Conservation (phyloP, 208 protist genomes). For the Trypanosoma scelopori region DNA sequence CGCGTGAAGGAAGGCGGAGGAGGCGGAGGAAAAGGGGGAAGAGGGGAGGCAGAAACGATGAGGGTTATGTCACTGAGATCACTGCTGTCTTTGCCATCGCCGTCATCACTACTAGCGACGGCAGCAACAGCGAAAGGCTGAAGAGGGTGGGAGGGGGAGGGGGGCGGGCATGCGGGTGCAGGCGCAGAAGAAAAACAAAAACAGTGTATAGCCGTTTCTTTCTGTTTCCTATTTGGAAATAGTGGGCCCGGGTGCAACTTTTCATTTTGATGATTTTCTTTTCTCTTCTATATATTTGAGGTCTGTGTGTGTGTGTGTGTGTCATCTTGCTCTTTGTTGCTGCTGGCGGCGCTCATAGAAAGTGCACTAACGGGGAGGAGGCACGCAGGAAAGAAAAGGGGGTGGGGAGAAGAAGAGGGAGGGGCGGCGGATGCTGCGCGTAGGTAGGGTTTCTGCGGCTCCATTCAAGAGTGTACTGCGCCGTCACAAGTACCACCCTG, state of each 20-base stretch:
- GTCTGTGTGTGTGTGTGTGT: too few relatives aligned
- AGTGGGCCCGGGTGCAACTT: too few relatives aligned
- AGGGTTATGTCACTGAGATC: slow-evolving; percentile 1
- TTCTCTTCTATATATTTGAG: neutral
- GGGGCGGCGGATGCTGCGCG: slow-evolving; percentile 46
- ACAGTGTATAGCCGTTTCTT: too few relatives aligned
- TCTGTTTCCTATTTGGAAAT: too few relatives aligned
- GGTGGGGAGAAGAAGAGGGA: neutral
- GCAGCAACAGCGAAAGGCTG: too few relatives aligned
- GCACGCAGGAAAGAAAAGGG: neutral
- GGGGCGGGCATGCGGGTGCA: neutral
- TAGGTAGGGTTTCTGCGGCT: slow-evolving; percentile 30
- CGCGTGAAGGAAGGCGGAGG: neutral
- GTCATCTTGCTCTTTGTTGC: neutral
- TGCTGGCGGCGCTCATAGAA: too few relatives aligned
- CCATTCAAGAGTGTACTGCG: slow-evolving; percentile 91
- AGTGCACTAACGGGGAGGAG: too few relatives aligned
- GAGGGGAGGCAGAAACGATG: slow-evolving; percentile 21
- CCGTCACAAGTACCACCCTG: slow-evolving; percentile 87
- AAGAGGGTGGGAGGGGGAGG: too few relatives aligned
- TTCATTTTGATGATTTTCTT: neutral
- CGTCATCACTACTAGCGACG: too few relatives aligned
- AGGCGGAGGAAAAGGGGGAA: slow-evolving; percentile 27
- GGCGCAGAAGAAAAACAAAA: neutral
- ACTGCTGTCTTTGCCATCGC: slow-evolving; percentile 26